phyloP scores from a whole-genome alignment of 176 grass and related monocot genomes.

The maize (Zea mays) region DNA sequence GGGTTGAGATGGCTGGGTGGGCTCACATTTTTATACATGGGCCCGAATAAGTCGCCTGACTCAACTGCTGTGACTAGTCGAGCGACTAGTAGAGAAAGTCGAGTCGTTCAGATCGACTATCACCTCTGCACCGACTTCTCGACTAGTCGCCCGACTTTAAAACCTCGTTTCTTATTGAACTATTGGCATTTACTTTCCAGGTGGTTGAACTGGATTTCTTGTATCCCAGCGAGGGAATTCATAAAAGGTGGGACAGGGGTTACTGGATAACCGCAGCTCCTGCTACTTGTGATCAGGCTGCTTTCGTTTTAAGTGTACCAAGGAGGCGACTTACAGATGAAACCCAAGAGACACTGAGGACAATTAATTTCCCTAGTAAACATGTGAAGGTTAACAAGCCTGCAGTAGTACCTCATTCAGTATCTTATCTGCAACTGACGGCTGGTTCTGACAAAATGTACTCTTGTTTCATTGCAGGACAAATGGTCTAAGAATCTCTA shows the following conservation, averaged over 20 bases:
- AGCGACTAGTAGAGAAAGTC: too few relatives aligned
- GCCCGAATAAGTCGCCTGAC: too few relatives aligned
- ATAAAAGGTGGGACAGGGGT: constrained; percentile 91
- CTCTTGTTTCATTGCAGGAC: constrained; percentile 62
- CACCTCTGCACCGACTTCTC: too few relatives aligned
- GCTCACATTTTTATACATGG: too few relatives aligned
- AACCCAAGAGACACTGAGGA: constrained; percentile 92
- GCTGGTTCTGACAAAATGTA: constrained; percentile 26
- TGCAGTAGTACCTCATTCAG: constrained; percentile 22
- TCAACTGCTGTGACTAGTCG: too few relatives aligned
- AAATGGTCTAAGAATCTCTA: constrained; percentile 97
- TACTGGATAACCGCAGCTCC: constrained; percentile 88
- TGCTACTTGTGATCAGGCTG: constrained; percentile 90
- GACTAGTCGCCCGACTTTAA: too few relatives aligned
- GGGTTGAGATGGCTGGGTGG: too few relatives aligned
- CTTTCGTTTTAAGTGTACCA: constrained; percentile 86
- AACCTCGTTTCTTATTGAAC: neutral
- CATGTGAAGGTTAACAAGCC: constrained; percentile 77
- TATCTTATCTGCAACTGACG: neutral
- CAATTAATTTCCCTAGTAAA: constrained; percentile 87
- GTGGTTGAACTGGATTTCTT: constrained; percentile 97
- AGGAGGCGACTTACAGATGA: constrained; percentile 79
- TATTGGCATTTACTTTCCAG: constrained; percentile 44
- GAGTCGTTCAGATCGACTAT: too few relatives aligned
- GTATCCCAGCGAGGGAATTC: constrained; percentile 97